phyloP scores from a whole-genome alignment of 1,284 basidiomycete species.

The Pascua guehoae region DNA sequence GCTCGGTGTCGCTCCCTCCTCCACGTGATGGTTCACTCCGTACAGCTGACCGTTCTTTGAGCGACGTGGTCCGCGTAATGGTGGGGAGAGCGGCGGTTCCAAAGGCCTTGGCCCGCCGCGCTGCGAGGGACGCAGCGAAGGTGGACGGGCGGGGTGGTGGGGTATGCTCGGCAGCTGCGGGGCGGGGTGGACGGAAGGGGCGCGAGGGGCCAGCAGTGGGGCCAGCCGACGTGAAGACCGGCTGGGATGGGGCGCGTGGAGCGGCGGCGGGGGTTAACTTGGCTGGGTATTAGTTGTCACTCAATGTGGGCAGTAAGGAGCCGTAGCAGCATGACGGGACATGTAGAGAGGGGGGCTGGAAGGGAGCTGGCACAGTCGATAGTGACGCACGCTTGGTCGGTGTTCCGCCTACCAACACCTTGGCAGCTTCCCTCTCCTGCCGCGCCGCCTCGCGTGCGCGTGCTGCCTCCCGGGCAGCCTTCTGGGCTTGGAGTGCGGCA shows the following conservation, averaged over 20 bases:
- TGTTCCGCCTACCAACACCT: slow-evolving; percentile 34
- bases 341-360: too few relatives aligned
- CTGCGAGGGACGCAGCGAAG: not conserved
- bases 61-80: not conserved
- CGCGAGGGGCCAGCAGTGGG: not conserved
- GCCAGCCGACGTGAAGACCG: not conserved
- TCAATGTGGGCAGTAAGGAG: not conserved
- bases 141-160: not conserved
- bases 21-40: not conserved
- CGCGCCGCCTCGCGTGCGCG: slow-evolving; percentile 13
- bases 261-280: not conserved
- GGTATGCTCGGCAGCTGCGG: not conserved
- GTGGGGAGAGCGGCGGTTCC: not conserved
- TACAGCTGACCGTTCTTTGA: not conserved
- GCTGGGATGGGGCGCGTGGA: slow-evolving; percentile 2
- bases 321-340: too few relatives aligned
- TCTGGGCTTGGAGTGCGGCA: slow-evolving; percentile 28
- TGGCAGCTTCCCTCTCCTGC: slow-evolving; percentile 24
- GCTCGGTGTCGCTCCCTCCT: slow-evolving; percentile 5
- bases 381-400: slow-evolving; percentile 24
- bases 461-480: slow-evolving; percentile 18
- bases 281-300: not conserved
- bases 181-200: not conserved
- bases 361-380: too few relatives aligned
- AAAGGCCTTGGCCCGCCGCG: not conserved